Evolutionary conservation across 169 alveolate genomes (phyloP).

Genomic region (Cyclospora cayetanensis): DNA sequence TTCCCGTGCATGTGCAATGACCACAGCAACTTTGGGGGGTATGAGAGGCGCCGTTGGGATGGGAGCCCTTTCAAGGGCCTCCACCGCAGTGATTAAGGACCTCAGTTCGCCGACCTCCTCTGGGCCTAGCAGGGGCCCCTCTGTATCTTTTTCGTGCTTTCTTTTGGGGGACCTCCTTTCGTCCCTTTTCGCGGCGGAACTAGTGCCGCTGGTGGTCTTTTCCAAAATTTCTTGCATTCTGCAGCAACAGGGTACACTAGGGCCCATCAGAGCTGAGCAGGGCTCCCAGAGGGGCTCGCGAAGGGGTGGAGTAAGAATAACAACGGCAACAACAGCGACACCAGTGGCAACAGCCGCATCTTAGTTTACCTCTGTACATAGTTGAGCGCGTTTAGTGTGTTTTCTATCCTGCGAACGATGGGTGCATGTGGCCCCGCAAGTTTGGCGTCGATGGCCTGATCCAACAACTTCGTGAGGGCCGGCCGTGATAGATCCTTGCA

Average conservation of each 20-base stretch:
- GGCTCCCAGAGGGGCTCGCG: no score
- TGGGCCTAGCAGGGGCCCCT: not conserved
- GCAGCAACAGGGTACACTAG: no score
- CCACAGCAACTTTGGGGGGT: not conserved
- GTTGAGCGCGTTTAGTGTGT: not conserved
- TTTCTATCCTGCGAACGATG: not conserved
- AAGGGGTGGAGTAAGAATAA: not conserved
- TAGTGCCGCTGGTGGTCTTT: no score
- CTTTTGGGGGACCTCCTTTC: not conserved
- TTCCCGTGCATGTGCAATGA: no score
- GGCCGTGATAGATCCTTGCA: not conserved
- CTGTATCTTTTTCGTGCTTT: not conserved
- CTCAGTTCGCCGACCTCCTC: not conserved
- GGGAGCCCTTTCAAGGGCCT: not conserved
- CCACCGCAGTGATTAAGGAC: not conserved
- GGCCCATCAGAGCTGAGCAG: no score
- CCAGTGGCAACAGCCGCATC: not conserved
- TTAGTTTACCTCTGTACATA: not conserved
- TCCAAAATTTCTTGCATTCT: slow-evolving; percentile 13
- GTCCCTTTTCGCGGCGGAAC: not conserved
- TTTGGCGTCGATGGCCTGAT: not conserved
- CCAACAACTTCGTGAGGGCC: not conserved
- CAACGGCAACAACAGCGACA: not conserved
- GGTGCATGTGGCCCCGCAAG: not conserved
- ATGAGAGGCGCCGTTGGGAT: not conserved